Percentiles rank a stretch among this genome's conserved stretches.
Evolutionary conservation across 1,284 basidiomycete species (phyloP).

Genomic region (Melampsora abietis-canadensis): DNA sequence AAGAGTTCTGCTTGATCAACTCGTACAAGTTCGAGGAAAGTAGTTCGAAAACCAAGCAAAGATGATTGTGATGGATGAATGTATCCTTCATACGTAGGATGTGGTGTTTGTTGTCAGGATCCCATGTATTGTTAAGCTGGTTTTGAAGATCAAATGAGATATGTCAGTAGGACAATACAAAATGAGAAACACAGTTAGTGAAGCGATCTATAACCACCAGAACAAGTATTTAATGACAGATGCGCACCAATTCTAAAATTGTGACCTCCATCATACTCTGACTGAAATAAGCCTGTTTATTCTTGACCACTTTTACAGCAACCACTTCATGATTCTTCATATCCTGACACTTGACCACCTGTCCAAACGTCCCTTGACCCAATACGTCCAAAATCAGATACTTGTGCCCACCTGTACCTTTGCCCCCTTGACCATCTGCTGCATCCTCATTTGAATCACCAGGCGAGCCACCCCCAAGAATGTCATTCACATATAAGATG

Average conservation of each 20-base stretch:
- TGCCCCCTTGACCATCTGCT: neutral
- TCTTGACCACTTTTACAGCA: conserved; percentile 98
- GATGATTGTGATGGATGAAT: conserved; percentile 92
- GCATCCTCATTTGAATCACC: conserved; percentile 1
- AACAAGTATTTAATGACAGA: neutral
- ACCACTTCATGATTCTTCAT: conserved; percentile 98
- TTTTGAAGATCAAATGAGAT: conserved; percentile 28
- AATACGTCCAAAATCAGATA: conserved; percentile 97
- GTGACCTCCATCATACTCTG: conserved; percentile 99
- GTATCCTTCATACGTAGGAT: conserved; percentile 91
- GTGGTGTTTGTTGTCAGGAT: conserved; percentile 92
- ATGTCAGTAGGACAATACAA: neutral
- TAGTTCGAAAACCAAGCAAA: conserved; percentile 96
- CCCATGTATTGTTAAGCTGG: conserved; percentile 84
- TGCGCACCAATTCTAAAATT: conserved; percentile 82
- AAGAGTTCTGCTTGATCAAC: conserved; percentile 99
- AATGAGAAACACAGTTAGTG: neutral
- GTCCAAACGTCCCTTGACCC: conserved; percentile 96
- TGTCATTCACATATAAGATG: conserved; percentile 94
- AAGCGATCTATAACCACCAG: neutral
- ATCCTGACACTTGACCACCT: conserved; percentile 99
- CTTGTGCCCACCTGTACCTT: conserved; percentile 56
- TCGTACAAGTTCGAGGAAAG: conserved; percentile 97
- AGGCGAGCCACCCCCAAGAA: conserved; percentile 63
- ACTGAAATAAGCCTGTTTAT: conserved; percentile 98